A percentile compares a stretch with the other conserved stretches of the same genome.
Evolutionary conservation across 805 yeast genomes (phyloP).

Genomic region (Candida berthetii): DNA sequence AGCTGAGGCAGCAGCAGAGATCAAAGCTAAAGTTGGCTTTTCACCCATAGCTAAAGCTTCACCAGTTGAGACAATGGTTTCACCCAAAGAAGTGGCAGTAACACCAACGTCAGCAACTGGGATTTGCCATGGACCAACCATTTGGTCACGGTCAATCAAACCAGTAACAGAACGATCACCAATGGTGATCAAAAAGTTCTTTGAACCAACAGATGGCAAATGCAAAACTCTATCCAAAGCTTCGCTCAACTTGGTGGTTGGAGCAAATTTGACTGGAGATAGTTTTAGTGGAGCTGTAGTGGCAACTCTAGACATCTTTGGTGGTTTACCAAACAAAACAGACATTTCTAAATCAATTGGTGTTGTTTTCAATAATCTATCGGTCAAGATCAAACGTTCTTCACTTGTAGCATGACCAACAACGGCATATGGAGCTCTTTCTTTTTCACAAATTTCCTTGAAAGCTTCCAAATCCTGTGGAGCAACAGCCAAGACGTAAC

Average conservation of each 20-base stretch:
- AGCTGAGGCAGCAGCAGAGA: conserved; percentile 86
- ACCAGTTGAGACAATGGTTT: conserved; percentile 67
- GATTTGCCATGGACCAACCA: conserved; percentile 99
- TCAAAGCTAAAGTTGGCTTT: conserved; percentile 84
- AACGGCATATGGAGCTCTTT: conserved; percentile 93
- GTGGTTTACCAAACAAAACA: conserved; percentile 93
- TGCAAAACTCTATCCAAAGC: conserved; percentile 79
- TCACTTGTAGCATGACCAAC: conserved; percentile 93
- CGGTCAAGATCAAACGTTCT: conserved; percentile 75
- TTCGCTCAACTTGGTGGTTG: conserved; percentile 40
- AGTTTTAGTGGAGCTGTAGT: conserved; percentile 53
- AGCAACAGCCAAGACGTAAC: conserved; percentile 91
- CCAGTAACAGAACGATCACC: conserved; percentile 99
- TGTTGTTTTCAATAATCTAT: conserved; percentile 65
- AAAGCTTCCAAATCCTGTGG: conserved; percentile 69
- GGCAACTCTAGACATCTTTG: conserved; percentile 83
- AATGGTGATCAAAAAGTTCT: conserved; percentile 91
- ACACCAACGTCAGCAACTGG: conserved; percentile 99
- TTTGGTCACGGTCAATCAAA: conserved; percentile 92
- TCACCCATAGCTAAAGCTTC: conserved; percentile 98
- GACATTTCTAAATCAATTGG: conserved; percentile 97
- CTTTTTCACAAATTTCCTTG: conserved; percentile 81
- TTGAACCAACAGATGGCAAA: conserved; percentile 92
- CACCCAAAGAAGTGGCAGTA: conserved; percentile 85
- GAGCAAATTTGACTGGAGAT: conserved; percentile 26